Conservation (phyloP, 768 basidiomycete species). For the Kwoniella mangroviensis region DNA sequence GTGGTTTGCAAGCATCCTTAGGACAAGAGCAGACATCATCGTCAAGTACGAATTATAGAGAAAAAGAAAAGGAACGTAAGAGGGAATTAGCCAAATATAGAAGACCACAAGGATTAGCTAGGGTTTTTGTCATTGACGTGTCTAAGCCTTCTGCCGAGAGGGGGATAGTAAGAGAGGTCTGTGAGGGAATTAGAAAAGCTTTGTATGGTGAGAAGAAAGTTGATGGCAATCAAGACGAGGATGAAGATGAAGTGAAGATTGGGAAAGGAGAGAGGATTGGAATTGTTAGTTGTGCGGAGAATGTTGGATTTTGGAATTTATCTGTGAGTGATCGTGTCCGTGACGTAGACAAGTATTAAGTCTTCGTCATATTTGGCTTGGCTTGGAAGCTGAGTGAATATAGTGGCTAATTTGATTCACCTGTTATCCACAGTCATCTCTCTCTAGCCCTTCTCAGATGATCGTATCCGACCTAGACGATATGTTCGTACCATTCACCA, state of each 20-base stretch:
- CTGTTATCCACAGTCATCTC: constrained; percentile 30
- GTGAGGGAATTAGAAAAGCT: constrained; percentile 66
- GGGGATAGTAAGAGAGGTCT: constrained; percentile 73
- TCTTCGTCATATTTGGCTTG: not conserved
- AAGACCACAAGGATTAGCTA: constrained; percentile 65
- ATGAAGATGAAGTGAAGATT: constrained; percentile 39
- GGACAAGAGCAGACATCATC: constrained; percentile 33
- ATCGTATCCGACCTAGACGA: constrained; percentile 91
- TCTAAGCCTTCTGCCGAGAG: constrained; percentile 69
- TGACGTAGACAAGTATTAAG: too few relatives aligned
- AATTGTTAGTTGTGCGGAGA: constrained; percentile 78
- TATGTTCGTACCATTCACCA: constrained; percentile 76
- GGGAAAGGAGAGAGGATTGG: constrained; percentile 61
- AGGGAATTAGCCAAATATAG: constrained; percentile 42
- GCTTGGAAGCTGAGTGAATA: not conserved
- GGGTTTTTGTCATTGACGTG: constrained; percentile 87
- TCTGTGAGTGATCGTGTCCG: constrained; percentile 61
- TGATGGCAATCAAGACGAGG: constrained; percentile 56
- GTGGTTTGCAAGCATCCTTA: constrained; percentile 45
- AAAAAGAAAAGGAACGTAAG: constrained; percentile 35
- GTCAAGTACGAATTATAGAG: constrained; percentile 37
- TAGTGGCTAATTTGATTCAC: not conserved
- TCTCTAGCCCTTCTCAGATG: constrained; percentile 62
- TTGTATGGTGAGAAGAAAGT: constrained; percentile 66
- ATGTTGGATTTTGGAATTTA: constrained; percentile 86